phyloP scores from a whole-genome alignment of 257 asterid species.

The Nicotiana tabacum region DNA sequence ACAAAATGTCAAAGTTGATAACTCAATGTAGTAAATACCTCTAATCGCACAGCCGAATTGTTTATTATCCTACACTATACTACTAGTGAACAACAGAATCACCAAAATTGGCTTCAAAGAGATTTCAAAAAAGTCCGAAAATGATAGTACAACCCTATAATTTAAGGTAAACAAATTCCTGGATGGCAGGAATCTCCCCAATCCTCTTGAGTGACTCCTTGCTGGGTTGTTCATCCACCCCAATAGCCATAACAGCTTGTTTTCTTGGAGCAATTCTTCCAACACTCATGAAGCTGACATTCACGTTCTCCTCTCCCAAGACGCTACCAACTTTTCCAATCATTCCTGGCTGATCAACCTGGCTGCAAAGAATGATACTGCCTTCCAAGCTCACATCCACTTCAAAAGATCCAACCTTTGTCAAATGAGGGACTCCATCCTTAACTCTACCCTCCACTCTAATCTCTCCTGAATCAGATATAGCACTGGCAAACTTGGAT shows the following conservation, averaged over 20 bases:
- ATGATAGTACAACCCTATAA: conserved; percentile 25
- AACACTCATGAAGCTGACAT: conserved; percentile 88
- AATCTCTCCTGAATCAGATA: conserved; percentile 70
- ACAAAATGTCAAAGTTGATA: neutral
- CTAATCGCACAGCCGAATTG: conserved; percentile 11
- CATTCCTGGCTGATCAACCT: conserved; percentile 96
- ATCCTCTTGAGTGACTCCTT: conserved; percentile 67
- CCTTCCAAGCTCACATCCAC: conserved; percentile 96
- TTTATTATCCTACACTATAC: conserved; percentile 18
- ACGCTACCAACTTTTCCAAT: conserved; percentile 86
- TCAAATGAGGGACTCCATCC: conserved; percentile 84
- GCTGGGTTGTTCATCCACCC: conserved; percentile 90
- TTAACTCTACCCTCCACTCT: conserved; percentile 81
- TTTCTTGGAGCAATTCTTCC: conserved; percentile 86
- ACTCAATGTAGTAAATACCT: conserved; percentile 9
- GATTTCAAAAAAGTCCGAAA: neutral
- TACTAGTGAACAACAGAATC: conserved; percentile 9
- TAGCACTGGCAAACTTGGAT: conserved; percentile 84
- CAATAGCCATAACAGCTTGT: conserved; percentile 93
- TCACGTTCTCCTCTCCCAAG: conserved; percentile 76
- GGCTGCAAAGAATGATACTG: conserved; percentile 82
- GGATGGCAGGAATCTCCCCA: conserved; percentile 75
- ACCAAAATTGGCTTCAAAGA: conserved; percentile 26
- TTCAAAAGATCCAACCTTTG: conserved; percentile 79
- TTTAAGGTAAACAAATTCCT: conserved; percentile 78